phyloP scores from a whole-genome alignment of 2,329 filamentous ascomycete genomes.

The Paecilomyces dactylethromorphus region DNA sequence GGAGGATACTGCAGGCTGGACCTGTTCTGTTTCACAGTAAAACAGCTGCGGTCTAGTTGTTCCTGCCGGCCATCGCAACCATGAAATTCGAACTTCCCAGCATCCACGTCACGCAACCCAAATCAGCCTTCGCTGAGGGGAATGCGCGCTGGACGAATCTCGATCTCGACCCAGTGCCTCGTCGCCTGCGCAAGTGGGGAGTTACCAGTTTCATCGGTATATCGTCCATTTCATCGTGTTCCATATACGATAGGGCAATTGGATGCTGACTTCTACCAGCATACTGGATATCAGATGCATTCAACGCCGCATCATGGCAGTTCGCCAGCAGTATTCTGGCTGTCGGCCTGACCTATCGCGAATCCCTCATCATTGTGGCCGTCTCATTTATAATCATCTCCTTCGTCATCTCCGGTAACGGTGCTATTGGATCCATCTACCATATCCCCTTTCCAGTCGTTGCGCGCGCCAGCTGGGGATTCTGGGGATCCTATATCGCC shows the following conservation, averaged over 20 bases:
- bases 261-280: constrained; percentile 17
- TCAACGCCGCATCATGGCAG: constrained; percentile 51
- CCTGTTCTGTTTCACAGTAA: not conserved
- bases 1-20: not conserved
- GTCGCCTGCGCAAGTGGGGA: constrained; percentile 40
- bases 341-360: constrained; percentile 49
- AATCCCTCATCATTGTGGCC: constrained; percentile 44
- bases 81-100: constrained; percentile 31
- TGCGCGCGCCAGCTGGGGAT: constrained; percentile 51
- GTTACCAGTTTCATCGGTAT: constrained; percentile 36
- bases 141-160: constrained; percentile 42
- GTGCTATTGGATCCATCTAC: constrained; percentile 47
- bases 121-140: constrained; percentile 41
- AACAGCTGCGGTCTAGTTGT: not conserved
- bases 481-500: constrained; percentile 51
- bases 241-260: not conserved
- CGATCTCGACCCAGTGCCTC: constrained; percentile 45
- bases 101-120: constrained; percentile 39
- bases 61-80: not conserved
- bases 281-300: constrained; percentile 49
- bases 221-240: not conserved
- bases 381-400: constrained; percentile 48
- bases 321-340: constrained; percentile 45
- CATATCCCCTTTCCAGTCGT: constrained; percentile 53
- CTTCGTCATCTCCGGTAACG: constrained; percentile 56